These are phyloP conservation scores for Mycocentrospora acerina DNA, from an alignment of 2,329 filamentous ascomycete genomes.

Conservation along the genomic window DNA sequence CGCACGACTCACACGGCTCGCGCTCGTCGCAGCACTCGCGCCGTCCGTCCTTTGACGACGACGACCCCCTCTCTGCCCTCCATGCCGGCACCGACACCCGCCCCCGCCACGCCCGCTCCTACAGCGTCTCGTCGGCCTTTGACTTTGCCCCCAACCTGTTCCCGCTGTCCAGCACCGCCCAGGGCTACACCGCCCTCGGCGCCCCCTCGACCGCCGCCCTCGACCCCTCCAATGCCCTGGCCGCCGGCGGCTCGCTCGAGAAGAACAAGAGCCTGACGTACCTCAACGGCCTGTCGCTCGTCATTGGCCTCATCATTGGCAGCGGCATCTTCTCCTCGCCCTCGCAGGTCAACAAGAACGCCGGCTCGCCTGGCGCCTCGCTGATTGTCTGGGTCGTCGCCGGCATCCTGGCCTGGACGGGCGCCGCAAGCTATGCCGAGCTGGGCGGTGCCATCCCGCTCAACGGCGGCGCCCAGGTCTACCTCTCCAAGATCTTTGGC, in stretches of 20 bases:
- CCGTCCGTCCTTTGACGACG: conserved; percentile 81
- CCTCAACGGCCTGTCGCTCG: conserved; percentile 85
- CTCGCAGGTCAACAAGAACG: conserved; percentile 87
- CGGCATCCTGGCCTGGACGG: conserved; percentile 93
- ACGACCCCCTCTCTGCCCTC: conserved; percentile 70
- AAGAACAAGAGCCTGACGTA: conserved; percentile 96
- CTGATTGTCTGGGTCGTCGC: conserved; percentile 90
- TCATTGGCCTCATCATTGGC: conserved; percentile 92
- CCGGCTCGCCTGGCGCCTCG: conserved; percentile 85
- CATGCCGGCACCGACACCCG: conserved; percentile 47
- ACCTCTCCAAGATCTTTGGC: conserved; percentile 93
- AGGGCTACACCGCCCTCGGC: conserved; percentile 79
- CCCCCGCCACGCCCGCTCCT: conserved; percentile 65
- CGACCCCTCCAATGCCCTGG: conserved; percentile 58
- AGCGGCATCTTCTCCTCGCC: conserved; percentile 96
- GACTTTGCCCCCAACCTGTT: conserved; percentile 94
- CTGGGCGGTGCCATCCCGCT: conserved; percentile 92
- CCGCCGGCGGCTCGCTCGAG: conserved; percentile 80
- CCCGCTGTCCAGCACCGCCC: conserved; percentile 81
- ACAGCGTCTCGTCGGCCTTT: conserved; percentile 90
- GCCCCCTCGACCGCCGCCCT: conserved; percentile 63
- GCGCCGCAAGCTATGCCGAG: conserved; percentile 92
- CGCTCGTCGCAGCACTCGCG: no score
- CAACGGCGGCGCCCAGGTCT: conserved; percentile 92
- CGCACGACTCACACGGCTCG: conserved; percentile 83